Conservation (phyloP, 352 stramenopile genomes). For the Phytopythium oedochilum region DNA sequence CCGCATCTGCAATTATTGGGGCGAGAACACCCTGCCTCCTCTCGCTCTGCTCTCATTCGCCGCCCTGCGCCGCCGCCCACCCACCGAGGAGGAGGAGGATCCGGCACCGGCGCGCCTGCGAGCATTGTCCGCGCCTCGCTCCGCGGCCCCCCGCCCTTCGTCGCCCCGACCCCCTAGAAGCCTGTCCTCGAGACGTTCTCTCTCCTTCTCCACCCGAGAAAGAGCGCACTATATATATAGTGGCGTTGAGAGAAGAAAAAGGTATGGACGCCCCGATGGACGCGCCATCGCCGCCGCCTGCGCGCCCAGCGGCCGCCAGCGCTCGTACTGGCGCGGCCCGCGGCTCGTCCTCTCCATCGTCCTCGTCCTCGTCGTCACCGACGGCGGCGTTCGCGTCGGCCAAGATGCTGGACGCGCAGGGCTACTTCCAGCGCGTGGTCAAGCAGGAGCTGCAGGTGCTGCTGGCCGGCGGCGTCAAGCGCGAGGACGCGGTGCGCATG, state of each 20-base stretch:
- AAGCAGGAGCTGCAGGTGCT: slow-evolving; percentile 78
- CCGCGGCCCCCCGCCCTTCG: no score
- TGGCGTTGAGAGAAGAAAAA: not conserved
- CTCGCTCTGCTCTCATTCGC: no score
- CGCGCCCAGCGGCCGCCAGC: slow-evolving; percentile 14
- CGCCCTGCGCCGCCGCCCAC: no score
- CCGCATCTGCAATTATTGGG: not conserved
- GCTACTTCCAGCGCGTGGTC: slow-evolving; percentile 66
- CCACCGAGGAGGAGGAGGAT: no score
- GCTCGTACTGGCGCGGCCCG: slow-evolving; percentile 7
- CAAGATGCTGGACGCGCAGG: slow-evolving; percentile 64
- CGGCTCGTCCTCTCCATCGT: no score
- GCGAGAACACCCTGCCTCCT: no score
- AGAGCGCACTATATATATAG: not conserved
- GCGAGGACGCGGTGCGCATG: slow-evolving; percentile 69
- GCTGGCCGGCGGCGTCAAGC: slow-evolving; percentile 39
- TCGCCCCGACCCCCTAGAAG: no score
- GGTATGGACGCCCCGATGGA: not conserved
- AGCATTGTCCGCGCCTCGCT: no score
- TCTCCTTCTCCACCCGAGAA: no score
- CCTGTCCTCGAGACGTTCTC: no score
- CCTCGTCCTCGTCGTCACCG: no score
- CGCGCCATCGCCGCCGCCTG: slow-evolving; percentile 1
- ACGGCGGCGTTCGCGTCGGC: slow-evolving; percentile 11
- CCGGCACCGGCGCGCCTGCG: no score